Conservation (phyloP, 2,329 filamentous ascomycete genomes). For the Ophiostoma sp. region DNA sequence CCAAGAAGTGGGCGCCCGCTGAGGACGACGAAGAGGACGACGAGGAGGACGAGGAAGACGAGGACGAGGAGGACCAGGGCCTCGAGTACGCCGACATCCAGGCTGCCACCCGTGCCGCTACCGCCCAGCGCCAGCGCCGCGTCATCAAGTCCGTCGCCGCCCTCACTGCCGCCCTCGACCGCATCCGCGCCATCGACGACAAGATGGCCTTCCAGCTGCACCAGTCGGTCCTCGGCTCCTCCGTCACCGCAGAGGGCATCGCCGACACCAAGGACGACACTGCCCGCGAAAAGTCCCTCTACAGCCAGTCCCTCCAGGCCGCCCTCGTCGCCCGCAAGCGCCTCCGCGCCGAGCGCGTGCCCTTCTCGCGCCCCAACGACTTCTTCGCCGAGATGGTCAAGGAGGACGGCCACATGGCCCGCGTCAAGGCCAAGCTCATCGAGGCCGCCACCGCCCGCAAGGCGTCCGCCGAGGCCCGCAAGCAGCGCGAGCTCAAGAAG, state of each 20-base stretch:
- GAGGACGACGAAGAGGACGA: conserved; percentile 26
- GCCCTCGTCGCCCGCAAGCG: conserved; percentile 66
- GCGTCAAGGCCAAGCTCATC: conserved; percentile 86
- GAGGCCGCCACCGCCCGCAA: conserved; percentile 91
- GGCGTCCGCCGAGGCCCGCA: conserved; percentile 82
- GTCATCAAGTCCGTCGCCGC: conserved; percentile 46
- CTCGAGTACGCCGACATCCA: conserved; percentile 69
- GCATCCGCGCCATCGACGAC: conserved; percentile 57
- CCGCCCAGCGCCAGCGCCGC: conserved; percentile 83
- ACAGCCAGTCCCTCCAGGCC: conserved; percentile 79
- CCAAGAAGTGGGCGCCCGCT: conserved; percentile 33
- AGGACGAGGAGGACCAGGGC: conserved; percentile 49
- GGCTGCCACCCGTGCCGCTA: conserved; percentile 79
- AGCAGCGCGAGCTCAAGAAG: conserved; percentile 93
- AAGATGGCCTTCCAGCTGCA: conserved; percentile 70
- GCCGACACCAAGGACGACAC: conserved; percentile 86
- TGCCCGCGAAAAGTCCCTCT: conserved; percentile 86
- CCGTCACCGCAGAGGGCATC: conserved; percentile 60
- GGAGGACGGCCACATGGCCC: conserved; percentile 96
- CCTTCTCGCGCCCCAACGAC: conserved; percentile 84
- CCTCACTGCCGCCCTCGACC: conserved; percentile 71
- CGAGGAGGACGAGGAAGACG: conserved; percentile 36
- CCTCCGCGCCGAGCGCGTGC: conserved; percentile 73
- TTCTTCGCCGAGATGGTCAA: conserved; percentile 99
- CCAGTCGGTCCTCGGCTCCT: conserved; percentile 64